phyloP scores from a whole-genome alignment of 129 eudicot genomes.

The Centaurea solstitialis region DNA sequence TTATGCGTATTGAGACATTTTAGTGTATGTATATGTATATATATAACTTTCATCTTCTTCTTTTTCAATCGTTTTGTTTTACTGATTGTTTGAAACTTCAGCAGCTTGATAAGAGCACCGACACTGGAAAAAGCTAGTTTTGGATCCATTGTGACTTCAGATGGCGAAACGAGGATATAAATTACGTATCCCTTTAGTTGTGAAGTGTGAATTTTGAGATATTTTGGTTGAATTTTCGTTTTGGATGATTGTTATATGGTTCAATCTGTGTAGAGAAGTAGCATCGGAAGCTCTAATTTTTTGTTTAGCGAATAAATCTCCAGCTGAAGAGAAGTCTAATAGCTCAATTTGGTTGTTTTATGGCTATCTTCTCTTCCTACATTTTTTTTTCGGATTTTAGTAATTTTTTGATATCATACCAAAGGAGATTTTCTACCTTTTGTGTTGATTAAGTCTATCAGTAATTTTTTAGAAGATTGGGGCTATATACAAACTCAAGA shows the following conservation, averaged over 20 bases:
- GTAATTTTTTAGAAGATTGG: conserved; percentile 18
- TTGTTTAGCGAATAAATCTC: not conserved
- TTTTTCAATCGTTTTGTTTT: conserved; percentile 13
- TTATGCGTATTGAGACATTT: not conserved
- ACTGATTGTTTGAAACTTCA: conserved; percentile 24
- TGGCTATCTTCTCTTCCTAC: not conserved
- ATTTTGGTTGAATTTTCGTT: conserved; percentile 8
- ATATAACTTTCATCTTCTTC: not conserved
- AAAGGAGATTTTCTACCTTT: not conserved
- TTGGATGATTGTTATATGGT: conserved; percentile 1
- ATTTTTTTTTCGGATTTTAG: not conserved
- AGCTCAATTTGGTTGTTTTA: conserved; percentile 8
- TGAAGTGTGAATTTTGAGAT: not conserved
- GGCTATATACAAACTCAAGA: not conserved
- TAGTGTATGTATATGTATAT: not conserved
- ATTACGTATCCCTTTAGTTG: conserved; percentile 73
- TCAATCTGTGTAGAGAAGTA: not conserved
- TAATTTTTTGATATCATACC: not conserved
- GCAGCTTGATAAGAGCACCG: conserved; percentile 27
- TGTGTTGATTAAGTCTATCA: not conserved
- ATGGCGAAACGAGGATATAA: conserved; percentile 85
- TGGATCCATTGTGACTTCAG: not conserved
- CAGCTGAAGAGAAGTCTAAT: conserved; percentile 13
- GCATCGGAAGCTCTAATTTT: not conserved
- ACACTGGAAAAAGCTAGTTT: conserved; percentile 17